Evolutionary conservation across 148 eudicot species (phyloP), one percentile per base, ranked within the genome.

Genomic region (Silene latifolia): DNA sequence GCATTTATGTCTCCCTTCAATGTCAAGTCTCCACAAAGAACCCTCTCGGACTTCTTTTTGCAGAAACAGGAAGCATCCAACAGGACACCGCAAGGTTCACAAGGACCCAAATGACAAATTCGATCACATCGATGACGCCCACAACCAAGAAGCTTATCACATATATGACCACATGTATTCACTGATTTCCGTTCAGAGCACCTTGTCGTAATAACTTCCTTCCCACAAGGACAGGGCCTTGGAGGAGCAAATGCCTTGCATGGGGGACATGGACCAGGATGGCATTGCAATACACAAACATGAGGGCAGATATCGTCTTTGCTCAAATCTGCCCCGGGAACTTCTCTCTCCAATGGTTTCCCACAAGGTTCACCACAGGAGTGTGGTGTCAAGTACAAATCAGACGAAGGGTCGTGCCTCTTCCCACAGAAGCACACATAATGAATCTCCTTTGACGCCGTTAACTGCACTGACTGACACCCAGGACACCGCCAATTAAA

Each of bases 211-310:
- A 90, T 83, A 17, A 86, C 77, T 64, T 95, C 82, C 86, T 95
- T 95, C 72, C 91, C 94, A 79, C 94, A 95, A 42, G 94, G 96
- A 71, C 99, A 95, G 35, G 73, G 69, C 29, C 89, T 79, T 7
- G 96, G 97, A 17, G 96, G 96, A 20, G 96, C 97, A 88, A 95
- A 95, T 47, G 92, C 97, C 92, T 89, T 92, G 74, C 97, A 95
- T 67, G 97, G 97, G 0, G 96, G 92, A 73, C 96, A 95, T 24
- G 97, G 99, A 53, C 97, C 99, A 74, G 94, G 97, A 64, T 95
- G 97, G 77, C 99, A 95, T 72, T 92, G 97, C 81, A 95, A 67
- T 54, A 95, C 99, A 83, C 99, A 95, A 76, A 74, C 79, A 88
- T 95, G 96, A 61, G 94, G 99, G 73, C 99, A 95, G 3, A 82